Percentiles rank a stretch among this genome's conserved stretches.
These are phyloP conservation scores for Jimgerdemannia flammicorona DNA, from an alignment of 192 early-diverging fungal species.

Conservation along the genomic window DNA sequence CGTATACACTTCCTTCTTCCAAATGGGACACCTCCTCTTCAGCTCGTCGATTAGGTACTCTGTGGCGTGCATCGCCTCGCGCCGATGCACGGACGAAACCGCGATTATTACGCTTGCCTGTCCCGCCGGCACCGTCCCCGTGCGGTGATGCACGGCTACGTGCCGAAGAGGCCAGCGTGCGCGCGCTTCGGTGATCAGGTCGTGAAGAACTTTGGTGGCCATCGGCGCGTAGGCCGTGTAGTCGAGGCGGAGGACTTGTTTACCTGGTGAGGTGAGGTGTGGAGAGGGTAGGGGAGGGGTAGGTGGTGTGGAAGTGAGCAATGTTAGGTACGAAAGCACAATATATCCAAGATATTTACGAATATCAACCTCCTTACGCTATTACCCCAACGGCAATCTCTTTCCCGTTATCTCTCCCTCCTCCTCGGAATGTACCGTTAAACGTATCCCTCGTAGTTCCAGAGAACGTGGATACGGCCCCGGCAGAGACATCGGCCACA, in stretches of 20 bases:
- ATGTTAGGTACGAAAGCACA: neutral
- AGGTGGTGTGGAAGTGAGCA: neutral
- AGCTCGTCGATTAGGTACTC: slow-evolving; percentile 87
- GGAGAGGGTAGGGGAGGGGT: slow-evolving; percentile 2
- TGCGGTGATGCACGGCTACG: slow-evolving; percentile 75
- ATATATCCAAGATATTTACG: neutral
- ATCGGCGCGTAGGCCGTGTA: slow-evolving; percentile 90
- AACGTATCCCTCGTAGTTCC: slow-evolving; percentile 87
- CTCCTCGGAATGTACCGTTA: slow-evolving; percentile 45
- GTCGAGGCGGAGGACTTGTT: slow-evolving; percentile 66
- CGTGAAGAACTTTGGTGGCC: slow-evolving; percentile 69
- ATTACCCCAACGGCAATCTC: neutral
- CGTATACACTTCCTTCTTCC: slow-evolving; percentile 90
- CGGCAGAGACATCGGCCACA: slow-evolving; percentile 66
- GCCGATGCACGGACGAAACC: slow-evolving; percentile 73
- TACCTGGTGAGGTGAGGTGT: slow-evolving; percentile 35
- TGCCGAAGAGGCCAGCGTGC: slow-evolving; percentile 61
- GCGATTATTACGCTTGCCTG: slow-evolving; percentile 82
- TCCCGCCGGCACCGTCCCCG: slow-evolving; percentile 75
- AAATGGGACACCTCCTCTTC: slow-evolving; percentile 85
- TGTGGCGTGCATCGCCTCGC: slow-evolving; percentile 69
- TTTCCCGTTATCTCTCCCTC: too few relatives aligned
- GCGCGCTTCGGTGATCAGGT: slow-evolving; percentile 62
- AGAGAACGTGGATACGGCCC: slow-evolving; percentile 86
- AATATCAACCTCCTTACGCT: neutral